Conservation (phyloP, 306 rosid species). For the Luffa aegyptiaca region DNA sequence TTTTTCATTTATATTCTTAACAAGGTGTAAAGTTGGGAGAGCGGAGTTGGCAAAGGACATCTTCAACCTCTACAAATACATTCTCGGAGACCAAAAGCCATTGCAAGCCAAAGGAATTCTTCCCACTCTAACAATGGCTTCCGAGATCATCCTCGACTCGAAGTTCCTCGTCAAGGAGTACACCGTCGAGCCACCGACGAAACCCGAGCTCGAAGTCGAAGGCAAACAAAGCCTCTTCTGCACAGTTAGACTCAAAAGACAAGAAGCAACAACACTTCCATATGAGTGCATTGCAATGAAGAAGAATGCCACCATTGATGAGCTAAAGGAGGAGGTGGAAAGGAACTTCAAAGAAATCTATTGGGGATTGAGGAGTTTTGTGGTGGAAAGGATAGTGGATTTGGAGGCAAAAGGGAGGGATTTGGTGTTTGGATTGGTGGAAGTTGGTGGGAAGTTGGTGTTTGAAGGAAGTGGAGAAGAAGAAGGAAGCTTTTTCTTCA, state of each 20-base stretch:
- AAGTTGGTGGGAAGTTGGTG: constrained; percentile 52
- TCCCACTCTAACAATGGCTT: constrained; percentile 51
- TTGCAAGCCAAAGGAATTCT: constrained; percentile 23
- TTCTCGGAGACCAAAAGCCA: constrained; percentile 47
- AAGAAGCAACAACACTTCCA: constrained; percentile 26
- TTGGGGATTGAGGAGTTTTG: constrained; percentile 54
- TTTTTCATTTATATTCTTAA: neutral
- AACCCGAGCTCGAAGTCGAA: constrained; percentile 24
- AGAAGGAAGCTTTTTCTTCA: neutral
- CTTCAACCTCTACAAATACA: constrained; percentile 38
- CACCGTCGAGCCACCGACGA: constrained; percentile 21
- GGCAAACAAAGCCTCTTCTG: constrained; percentile 41
- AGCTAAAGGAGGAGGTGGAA: constrained; percentile 58
- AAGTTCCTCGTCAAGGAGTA: constrained; percentile 61
- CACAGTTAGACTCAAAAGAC: constrained; percentile 27
- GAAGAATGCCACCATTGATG: constrained; percentile 43
- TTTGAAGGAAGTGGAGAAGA: constrained; percentile 15
- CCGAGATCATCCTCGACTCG: constrained; percentile 57
- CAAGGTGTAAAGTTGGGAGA: constrained; percentile 46
- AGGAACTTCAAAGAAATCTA: constrained; percentile 59
- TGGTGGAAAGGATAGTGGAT: constrained; percentile 37
- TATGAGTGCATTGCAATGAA: constrained; percentile 49
- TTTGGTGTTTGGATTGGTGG: constrained; percentile 38
- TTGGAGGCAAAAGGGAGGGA: constrained; percentile 34
- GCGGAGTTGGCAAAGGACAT: constrained; percentile 61